A percentile compares a stretch with the other conserved stretches of the same genome.
Conservation (phyloP, 1,139 yeast genomes). For the Hanseniaspora uvarum region DNA sequence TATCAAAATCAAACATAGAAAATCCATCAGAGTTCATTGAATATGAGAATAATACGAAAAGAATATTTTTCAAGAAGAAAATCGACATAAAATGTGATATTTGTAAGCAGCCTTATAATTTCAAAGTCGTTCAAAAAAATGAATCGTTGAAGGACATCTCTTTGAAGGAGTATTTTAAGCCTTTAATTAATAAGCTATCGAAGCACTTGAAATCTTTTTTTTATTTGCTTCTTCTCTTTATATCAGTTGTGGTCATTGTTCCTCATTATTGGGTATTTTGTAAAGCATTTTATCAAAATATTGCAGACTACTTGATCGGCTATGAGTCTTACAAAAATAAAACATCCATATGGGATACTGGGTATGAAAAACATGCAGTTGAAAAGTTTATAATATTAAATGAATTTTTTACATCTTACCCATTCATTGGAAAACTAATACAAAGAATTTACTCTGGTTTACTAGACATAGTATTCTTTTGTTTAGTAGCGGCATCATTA, state of each 20-base stretch:
- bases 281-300: not conserved
- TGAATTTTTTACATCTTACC: not conserved
- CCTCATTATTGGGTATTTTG: conserved; percentile 42
- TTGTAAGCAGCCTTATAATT: conserved; percentile 67
- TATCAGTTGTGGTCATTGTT: conserved; percentile 37
- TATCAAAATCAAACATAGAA: conserved; percentile 21
- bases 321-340: not conserved
- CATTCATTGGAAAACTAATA: not conserved
- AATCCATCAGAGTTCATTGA: not conserved
- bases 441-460: conserved; percentile 11
- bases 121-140: conserved; percentile 60
- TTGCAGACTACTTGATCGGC: conserved; percentile 2
- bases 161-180: conserved; percentile 31
- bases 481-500: conserved; percentile 39
- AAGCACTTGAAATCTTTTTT: conserved; percentile 32
- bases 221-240: conserved; percentile 32
- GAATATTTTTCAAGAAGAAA: conserved; percentile 44
- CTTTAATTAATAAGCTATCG: conserved; percentile 27
- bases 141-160: conserved; percentile 29
- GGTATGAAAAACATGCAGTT: not conserved
- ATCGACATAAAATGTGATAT: conserved; percentile 64
- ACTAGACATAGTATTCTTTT: conserved; percentile 26
- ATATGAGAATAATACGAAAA: conserved; percentile 21
- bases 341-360: not conserved
- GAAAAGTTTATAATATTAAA: not conserved